phyloP scores from a whole-genome alignment of 192 early-diverging fungal genomes.

The Powellomyces hirtus region DNA sequence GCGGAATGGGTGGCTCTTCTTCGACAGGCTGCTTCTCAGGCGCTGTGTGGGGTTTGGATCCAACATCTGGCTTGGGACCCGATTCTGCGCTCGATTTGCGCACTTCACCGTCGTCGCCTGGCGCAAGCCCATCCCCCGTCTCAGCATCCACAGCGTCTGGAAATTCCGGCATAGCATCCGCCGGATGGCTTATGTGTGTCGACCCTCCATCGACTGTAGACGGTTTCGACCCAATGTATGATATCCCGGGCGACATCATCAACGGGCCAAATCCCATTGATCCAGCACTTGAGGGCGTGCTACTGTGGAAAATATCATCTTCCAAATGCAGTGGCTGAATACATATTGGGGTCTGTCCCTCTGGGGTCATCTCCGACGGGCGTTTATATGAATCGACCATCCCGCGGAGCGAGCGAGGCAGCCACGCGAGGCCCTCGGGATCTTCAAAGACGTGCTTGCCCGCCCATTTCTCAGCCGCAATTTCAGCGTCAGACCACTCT shows the following conservation, averaged over 20 bases:
- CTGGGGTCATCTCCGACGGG: conserved; percentile 35
- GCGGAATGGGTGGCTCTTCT: neutral
- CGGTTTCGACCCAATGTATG: conserved; percentile 1
- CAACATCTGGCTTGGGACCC: neutral
- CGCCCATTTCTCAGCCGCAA: conserved; percentile 56
- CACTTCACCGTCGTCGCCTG: neutral
- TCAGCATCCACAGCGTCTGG: neutral
- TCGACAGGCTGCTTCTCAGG: neutral
- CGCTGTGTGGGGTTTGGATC: conserved; percentile 5
- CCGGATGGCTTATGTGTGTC: neutral
- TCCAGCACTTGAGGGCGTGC: conserved; percentile 9
- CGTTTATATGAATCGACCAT: conserved; percentile 42
- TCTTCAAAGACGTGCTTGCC: conserved; percentile 63
- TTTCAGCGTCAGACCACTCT: conserved; percentile 59
- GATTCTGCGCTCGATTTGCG: neutral
- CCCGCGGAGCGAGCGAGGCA: conserved; percentile 35
- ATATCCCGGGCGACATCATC: neutral
- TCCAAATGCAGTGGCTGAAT: conserved; percentile 30
- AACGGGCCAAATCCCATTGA: conserved; percentile 9
- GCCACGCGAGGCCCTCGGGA: conserved; percentile 39
- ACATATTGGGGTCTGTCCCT: conserved; percentile 33
- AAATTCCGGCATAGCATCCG: neutral
- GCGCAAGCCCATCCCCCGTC: neutral
- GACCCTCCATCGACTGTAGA: neutral
- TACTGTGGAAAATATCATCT: conserved; percentile 37